Evolutionary conservation across 768 basidiomycete genomes (phyloP), one percentile per base, ranked within the genome.

Genomic region (Steccherinum ochraceum): DNA sequence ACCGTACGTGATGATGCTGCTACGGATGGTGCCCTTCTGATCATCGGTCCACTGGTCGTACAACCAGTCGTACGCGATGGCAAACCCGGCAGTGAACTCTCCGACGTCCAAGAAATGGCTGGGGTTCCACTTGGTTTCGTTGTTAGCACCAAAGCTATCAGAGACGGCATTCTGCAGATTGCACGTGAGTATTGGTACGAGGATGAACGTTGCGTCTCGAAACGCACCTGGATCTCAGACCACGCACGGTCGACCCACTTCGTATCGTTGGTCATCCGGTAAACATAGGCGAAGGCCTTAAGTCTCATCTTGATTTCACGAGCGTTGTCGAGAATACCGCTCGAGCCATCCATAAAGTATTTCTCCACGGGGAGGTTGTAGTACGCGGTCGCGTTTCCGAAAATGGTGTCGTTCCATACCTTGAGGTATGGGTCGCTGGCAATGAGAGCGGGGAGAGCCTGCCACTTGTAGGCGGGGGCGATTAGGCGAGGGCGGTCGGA

Each of bases 41-140:
- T 80, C 76, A 25, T 76, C 69, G 12, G 79, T 80, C 89, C 87
- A 95, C 48, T 77, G 72, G 49, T 93, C 86, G 66, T 96, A 86
- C 25, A 98, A 63, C 96, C 96, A 99, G 63, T 99, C 96, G 60
- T 98, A 99, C 1, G 86, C 95, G 55, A 93, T 87, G 24, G 78
- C 96, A 61, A 85, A 98, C 3, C 91, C 93, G 21, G 86, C 82
- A 16, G 83, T 83, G 56, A 96, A 76, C 67, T 97, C 95, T n/a
- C 85, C 94, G 18, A 80, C 72, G 65, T 95, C 95, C 43, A 98
- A 83, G 80, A 97, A 98, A 69, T 99, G 96, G 1, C 44, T 55
- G 4, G 83, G 74, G 69, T 98, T 96, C 96, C 95, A 99, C 61
- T 72, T 81, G 50, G 80, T 76, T 50, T 72, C 72, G 48, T 71